phyloP scores from a whole-genome alignment of 768 basidiomycete genomes.

The Postia placenta region DNA sequence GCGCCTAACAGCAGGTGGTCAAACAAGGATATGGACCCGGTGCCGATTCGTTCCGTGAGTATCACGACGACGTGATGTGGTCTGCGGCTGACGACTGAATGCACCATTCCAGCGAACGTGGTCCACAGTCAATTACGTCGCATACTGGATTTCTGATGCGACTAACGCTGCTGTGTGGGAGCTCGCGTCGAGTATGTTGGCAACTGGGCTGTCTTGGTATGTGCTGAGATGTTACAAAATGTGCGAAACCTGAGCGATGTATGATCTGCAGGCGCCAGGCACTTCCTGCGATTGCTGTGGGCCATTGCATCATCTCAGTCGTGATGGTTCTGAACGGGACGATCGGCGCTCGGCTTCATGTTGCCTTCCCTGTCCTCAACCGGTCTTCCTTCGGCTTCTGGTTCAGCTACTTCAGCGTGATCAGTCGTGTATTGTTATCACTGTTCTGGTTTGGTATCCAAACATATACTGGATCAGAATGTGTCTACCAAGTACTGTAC shows the following conservation, averaged over 20 bases:
- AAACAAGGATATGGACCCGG: conserved; percentile 77
- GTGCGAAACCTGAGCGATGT: background rate
- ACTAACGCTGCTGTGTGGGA: conserved; percentile 36
- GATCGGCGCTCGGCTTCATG: conserved; percentile 68
- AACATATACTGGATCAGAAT: conserved; percentile 57
- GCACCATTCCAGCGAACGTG: conserved; percentile 45
- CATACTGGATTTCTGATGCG: conserved; percentile 45
- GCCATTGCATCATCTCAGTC: conserved; percentile 64
- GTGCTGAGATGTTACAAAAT: too few relatives aligned
- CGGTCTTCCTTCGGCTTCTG: conserved; percentile 87
- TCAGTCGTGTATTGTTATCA: conserved; percentile 68
- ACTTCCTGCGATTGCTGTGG: conserved; percentile 62
- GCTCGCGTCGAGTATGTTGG: conserved; percentile 69
- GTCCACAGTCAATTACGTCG: conserved; percentile 60
- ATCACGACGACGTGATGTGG: background rate
- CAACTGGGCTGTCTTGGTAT: conserved; percentile 66
- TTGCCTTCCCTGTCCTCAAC: conserved; percentile 75
- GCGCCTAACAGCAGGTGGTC: conserved; percentile 56
- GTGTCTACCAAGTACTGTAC: conserved; percentile 49
- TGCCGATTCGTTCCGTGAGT: conserved; percentile 37
- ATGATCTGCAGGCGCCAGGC: conserved; percentile 52
- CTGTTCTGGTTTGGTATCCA: conserved; percentile 83
- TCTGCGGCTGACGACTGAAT: background rate
- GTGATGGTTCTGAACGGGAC: conserved; percentile 78
- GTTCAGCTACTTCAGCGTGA: conserved; percentile 81